Conservation (phyloP, 108 stramenopile species). For the Cylindrotheca closterium region DNA sequence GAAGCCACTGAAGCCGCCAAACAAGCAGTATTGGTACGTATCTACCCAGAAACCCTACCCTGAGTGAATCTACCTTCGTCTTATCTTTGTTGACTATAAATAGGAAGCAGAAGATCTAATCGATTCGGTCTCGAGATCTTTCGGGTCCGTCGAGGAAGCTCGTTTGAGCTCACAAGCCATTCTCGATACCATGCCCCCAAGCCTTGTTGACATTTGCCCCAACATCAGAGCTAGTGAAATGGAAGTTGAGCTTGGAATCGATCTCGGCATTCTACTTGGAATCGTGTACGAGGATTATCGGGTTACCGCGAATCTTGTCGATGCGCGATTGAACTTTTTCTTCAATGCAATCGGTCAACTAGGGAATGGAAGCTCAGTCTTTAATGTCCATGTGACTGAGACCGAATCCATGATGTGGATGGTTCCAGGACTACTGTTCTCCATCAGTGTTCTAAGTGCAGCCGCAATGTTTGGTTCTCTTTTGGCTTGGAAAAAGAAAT, state of each 20-base stretch:
- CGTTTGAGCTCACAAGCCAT: conserved; percentile 6
- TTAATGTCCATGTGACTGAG: conserved; percentile 20
- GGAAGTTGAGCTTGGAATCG: conserved; percentile 20
- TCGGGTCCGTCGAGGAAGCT: conserved; percentile 14
- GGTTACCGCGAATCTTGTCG: conserved; percentile 2
- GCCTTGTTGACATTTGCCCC: conserved; percentile 30
- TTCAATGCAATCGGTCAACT: conserved; percentile 8
- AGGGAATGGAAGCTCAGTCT: conserved; percentile 9
- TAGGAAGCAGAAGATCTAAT: background rate
- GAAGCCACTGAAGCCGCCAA: conserved; percentile 13
- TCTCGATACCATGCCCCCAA: conserved; percentile 4
- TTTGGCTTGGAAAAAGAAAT: conserved; percentile 36
- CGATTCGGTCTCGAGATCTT: background rate
- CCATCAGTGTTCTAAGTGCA: conserved; percentile 12
- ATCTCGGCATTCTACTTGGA: conserved; percentile 21
- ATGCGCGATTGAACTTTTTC: background rate
- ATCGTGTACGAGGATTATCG: conserved; percentile 11
- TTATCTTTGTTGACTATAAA: too few species aligned
- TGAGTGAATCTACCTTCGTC: too few species aligned
- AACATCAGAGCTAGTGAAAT: conserved; percentile 11
- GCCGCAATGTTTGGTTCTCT: conserved; percentile 29
- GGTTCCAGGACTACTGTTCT: conserved; percentile 33
- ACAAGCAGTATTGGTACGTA: conserved; percentile 14
- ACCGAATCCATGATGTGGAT: conserved; percentile 34
- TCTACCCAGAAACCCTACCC: too few species aligned